Percentiles rank a stretch among this genome's conserved stretches.
These are phyloP conservation scores for Tetrahymena borealis DNA, from an alignment of 73 alveolate genomes.

Conservation along the genomic window DNA sequence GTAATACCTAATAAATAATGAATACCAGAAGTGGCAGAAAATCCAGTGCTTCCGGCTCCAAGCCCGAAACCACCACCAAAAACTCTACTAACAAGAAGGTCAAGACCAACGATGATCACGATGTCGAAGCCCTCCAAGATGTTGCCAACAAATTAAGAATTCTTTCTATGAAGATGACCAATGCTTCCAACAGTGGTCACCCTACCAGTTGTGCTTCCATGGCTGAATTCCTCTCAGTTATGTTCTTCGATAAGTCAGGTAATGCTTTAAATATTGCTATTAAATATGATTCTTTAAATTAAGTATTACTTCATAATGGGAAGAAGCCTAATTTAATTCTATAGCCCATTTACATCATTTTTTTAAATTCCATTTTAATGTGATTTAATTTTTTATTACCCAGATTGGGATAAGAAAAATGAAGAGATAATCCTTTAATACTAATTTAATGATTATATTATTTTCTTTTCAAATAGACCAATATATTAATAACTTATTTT, in stretches of 20 bases:
- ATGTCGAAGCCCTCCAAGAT: not conserved
- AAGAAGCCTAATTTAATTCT: no score
- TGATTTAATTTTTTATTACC: no score
- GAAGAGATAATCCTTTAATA: not conserved
- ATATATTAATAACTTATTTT: not conserved
- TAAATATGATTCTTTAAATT: no score
- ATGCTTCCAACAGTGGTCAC: conserved; percentile 63
- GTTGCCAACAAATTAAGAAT: conserved; percentile 48
- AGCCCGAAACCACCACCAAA: not conserved
- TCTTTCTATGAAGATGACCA: conserved; percentile 57
- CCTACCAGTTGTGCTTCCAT: conserved; percentile 70
- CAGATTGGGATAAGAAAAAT: no score
- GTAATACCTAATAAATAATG: not conserved
- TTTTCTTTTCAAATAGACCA: not conserved
- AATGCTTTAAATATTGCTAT: conserved; percentile 15
- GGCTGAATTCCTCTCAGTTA: conserved; percentile 62
- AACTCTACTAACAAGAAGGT: not conserved
- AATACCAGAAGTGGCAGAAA: not conserved
- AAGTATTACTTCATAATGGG: no score
- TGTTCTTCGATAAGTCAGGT: conserved; percentile 70
- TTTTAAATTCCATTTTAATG: no score
- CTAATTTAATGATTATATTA: not conserved
- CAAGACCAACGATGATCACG: not conserved
- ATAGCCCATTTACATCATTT: no score
- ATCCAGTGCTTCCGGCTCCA: not conserved